phyloP scores from a whole-genome alignment of 495 filamentous ascomycete species.

The Aspergillus heteromorphus region DNA sequence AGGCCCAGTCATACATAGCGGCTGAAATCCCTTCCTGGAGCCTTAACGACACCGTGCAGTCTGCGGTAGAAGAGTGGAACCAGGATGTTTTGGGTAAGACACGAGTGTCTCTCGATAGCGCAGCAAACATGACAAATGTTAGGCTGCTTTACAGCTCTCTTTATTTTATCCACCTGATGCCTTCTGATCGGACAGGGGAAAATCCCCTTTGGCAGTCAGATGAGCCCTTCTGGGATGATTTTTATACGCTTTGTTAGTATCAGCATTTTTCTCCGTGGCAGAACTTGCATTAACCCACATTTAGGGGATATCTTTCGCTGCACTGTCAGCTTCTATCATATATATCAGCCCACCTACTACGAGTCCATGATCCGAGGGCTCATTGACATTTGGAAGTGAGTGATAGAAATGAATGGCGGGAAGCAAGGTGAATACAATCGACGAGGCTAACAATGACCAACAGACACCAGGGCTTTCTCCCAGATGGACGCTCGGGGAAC shows the following conservation, averaged over 20 bases:
- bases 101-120: conserved; percentile 48
- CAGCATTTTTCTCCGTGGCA: neutral
- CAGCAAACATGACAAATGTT: conserved; percentile 54
- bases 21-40: conserved; percentile 52
- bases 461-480: conserved; percentile 50
- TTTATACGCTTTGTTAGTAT: conserved; percentile 33
- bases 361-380: conserved; percentile 60
- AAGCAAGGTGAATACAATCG: neutral
- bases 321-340: conserved; percentile 55
- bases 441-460: neutral
- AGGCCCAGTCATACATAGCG: conserved; percentile 46
- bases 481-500: conserved; percentile 55
- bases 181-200: conserved; percentile 69
- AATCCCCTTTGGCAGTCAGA: conserved; percentile 62
- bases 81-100: conserved; percentile 56
- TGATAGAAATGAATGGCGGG: conserved; percentile 8
- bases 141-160: conserved; percentile 64
- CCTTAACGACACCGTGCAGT: conserved; percentile 43
- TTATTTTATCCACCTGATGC: conserved; percentile 62
- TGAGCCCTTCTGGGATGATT: conserved; percentile 68
- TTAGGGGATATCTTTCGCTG: conserved; percentile 31
- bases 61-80: conserved; percentile 52
- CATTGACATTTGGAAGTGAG: conserved; percentile 30
- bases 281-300: neutral
- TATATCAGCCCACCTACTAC: conserved; percentile 58